Evolutionary conservation across 768 basidiomycete genomes (phyloP).

Genomic region (Chalciporus sphaerocephalus): DNA sequence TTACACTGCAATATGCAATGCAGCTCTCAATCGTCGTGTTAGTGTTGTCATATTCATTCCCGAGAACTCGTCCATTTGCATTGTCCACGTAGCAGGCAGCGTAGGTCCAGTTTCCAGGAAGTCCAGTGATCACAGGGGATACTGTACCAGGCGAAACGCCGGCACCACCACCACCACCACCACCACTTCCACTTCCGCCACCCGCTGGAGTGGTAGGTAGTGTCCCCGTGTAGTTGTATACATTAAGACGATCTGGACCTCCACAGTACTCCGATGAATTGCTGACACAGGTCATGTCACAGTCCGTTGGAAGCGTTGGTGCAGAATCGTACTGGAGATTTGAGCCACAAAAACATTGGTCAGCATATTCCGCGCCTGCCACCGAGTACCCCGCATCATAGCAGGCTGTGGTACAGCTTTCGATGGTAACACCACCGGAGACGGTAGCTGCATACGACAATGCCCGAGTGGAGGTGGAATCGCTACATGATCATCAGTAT

Average conservation of each 20-base stretch:
- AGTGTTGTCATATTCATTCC: slow-evolving; percentile 36
- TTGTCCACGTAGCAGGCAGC: slow-evolving; percentile 72
- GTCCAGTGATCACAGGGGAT: slow-evolving; percentile 46
- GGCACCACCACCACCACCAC: slow-evolving; percentile 24
- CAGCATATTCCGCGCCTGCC: slow-evolving; percentile 45
- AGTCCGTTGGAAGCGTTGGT: slow-evolving; percentile 46
- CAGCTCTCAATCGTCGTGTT: slow-evolving; percentile 60
- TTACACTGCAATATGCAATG: slow-evolving; percentile 49
- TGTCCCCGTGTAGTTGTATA: slow-evolving; percentile 68
- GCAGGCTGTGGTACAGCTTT: slow-evolving; percentile 48
- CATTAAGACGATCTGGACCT: slow-evolving; percentile 60
- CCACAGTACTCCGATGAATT: slow-evolving; percentile 59
- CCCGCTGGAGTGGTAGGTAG: slow-evolving; percentile 34
- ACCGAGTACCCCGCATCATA: slow-evolving; percentile 36
- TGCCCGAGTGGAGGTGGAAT: slow-evolving; percentile 31
- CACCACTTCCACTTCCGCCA: slow-evolving; percentile 37
- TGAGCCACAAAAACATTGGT: slow-evolving; percentile 39
- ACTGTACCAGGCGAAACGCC: slow-evolving; percentile 14
- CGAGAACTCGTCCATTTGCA: slow-evolving; percentile 58
- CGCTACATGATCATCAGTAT: slow-evolving; percentile 22
- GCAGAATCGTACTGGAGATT: slow-evolving; percentile 18
- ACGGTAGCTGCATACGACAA: slow-evolving; percentile 32
- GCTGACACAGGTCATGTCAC: slow-evolving; percentile 35
- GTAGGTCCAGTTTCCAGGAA: slow-evolving; percentile 57
- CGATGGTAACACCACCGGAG: slow-evolving; percentile 43